phyloP scores from a whole-genome alignment of 768 basidiomycete species.

The Tylopilus plumbeoviolaceoides region DNA sequence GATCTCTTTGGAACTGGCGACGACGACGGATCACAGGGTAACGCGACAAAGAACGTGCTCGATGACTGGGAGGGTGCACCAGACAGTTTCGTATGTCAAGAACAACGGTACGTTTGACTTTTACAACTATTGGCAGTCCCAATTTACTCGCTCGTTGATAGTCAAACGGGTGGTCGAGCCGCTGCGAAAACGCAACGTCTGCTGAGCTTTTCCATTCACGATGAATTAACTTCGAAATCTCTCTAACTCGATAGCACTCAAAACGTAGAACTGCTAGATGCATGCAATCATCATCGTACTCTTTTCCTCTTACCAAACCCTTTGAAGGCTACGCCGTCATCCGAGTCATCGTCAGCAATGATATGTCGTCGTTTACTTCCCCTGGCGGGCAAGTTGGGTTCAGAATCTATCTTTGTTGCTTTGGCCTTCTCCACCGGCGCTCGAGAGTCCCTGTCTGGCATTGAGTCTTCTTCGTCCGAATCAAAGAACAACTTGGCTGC shows the following conservation, averaged over 20 bases:
- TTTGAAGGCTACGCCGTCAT: slow-evolving; percentile 67
- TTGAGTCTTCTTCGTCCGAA: slow-evolving; percentile 40
- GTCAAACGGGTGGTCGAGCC: slow-evolving; percentile 84
- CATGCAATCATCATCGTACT: slow-evolving; percentile 3
- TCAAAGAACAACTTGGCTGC: slow-evolving; percentile 45
- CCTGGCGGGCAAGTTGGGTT: slow-evolving; percentile 7
- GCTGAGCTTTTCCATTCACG: slow-evolving; percentile 78
- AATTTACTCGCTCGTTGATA: slow-evolving; percentile 24
- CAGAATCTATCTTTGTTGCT: slow-evolving; percentile 3
- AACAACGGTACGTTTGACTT: slow-evolving; percentile 59
- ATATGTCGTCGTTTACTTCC: slow-evolving; percentile 31
- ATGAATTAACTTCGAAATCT: slow-evolving; percentile 46
- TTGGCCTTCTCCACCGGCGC: background rate
- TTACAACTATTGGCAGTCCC: background rate
- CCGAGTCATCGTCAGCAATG: slow-evolving; percentile 63
- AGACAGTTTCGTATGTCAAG: slow-evolving; percentile 97
- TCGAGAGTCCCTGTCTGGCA: background rate
- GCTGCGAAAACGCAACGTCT: slow-evolving; percentile 86
- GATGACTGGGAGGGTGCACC: slow-evolving; percentile 97
- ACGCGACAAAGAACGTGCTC: slow-evolving; percentile 65
- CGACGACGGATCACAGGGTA: slow-evolving; percentile 53
- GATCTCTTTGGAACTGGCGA: slow-evolving; percentile 83
- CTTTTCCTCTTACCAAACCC: slow-evolving; percentile 45
- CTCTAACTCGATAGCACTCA: background rate
- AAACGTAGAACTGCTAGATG: slow-evolving; percentile 2